These are phyloP conservation scores for Lachancea meyersii DNA, from an alignment of 805 yeast species.

Conservation along the genomic window DNA sequence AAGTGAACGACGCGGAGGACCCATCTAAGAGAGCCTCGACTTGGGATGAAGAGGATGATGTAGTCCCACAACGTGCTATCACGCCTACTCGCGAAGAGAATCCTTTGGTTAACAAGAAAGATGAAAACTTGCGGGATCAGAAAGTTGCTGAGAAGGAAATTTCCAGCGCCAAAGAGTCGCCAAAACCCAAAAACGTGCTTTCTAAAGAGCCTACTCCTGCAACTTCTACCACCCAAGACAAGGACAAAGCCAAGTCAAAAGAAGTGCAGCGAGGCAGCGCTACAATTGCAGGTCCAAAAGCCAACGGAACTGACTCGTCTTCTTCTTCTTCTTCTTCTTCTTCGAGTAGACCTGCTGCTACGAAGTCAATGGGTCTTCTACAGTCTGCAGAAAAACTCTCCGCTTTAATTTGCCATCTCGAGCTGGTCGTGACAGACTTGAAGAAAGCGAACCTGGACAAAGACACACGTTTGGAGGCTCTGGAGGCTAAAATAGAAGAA, in stretches of 20 bases:
- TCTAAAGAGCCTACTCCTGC: too few relatives aligned
- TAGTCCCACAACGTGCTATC: background rate
- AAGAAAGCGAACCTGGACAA: conserved; percentile 52
- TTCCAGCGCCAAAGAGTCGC: too few relatives aligned
- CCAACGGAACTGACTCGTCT: conserved; percentile 1
- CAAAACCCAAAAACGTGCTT: too few relatives aligned
- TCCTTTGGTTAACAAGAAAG: conserved; percentile 1
- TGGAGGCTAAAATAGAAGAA: conserved; percentile 58
- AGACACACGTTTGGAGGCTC: conserved; percentile 50
- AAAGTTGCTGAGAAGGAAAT: too few relatives aligned
- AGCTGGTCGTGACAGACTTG: conserved; percentile 47
- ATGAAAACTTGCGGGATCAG: too few relatives aligned
- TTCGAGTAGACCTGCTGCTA: conserved; percentile 17
- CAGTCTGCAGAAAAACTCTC: conserved; percentile 66
- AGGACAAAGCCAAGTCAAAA: too few relatives aligned
- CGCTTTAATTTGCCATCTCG: conserved; percentile 49
- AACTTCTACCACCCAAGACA: too few relatives aligned
- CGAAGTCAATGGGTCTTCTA: conserved; percentile 58
- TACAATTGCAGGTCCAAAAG: background rate
- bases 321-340: conserved; percentile 6
- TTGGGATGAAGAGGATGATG: conserved; percentile 32
- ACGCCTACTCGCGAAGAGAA: background rate
- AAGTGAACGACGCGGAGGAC: conserved; percentile 30
- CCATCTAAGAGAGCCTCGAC: conserved; percentile 30
- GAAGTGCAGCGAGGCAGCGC: background rate